phyloP scores from a whole-genome alignment of 1,139 yeast species.

The Geotrichum fermentans region DNA sequence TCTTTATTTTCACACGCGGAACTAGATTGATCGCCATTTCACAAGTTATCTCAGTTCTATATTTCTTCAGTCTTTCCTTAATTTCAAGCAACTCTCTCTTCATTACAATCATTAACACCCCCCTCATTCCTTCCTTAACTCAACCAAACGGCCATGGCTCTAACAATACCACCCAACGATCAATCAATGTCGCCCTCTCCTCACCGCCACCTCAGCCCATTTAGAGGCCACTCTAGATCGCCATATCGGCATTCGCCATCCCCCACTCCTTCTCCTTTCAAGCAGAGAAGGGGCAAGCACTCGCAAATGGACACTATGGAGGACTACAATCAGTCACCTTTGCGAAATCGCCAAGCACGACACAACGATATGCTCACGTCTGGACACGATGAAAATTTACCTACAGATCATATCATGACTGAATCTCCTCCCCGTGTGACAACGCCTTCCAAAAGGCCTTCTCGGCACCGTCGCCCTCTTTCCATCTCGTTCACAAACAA shows the following conservation, averaged over 20 bases:
- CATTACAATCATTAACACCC: too few species aligned
- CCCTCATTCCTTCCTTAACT: too few species aligned
- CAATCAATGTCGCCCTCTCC: slow-evolving; percentile 18
- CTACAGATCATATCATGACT: background rate
- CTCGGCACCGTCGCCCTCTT: slow-evolving; percentile 11
- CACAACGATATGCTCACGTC: background rate
- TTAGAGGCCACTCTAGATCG: slow-evolving; percentile 7
- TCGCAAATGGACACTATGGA: background rate
- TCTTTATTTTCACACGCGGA: too few species aligned
- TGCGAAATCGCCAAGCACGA: background rate
- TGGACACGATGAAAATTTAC: background rate
- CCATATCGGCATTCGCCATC: slow-evolving; percentile 13
- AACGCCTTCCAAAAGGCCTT: background rate
- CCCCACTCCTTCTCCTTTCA: slow-evolving; percentile 10
- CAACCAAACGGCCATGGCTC: slow-evolving; percentile 13
- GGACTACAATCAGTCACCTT: background rate
- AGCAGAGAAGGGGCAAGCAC: slow-evolving; percentile 11
- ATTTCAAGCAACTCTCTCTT: background rate
- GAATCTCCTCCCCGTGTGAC: background rate
- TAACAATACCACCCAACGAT: slow-evolving; percentile 14
- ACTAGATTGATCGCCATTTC: too few species aligned
- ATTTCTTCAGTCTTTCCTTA: too few species aligned
- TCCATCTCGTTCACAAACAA: slow-evolving; percentile 7
- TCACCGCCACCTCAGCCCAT: slow-evolving; percentile 13
- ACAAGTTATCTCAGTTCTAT: too few species aligned